Evolutionary conservation across 805 yeast genomes (phyloP).

Genomic region (Suhomyces xylopsoci): DNA sequence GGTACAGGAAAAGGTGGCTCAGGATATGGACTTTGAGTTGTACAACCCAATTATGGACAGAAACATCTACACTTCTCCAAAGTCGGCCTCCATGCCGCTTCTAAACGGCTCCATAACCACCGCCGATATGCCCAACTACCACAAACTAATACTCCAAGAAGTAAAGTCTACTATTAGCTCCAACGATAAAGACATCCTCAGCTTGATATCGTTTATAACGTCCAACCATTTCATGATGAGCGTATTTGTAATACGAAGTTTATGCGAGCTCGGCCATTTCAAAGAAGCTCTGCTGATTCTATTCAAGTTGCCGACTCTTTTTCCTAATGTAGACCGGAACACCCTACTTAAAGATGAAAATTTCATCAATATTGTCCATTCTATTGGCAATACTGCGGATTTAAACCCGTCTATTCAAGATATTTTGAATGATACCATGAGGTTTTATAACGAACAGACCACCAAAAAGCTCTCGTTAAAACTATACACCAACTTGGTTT

Average conservation of each 20-base stretch:
- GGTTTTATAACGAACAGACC: neutral
- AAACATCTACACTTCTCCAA: conserved; percentile 25
- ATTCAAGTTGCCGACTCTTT: conserved; percentile 14
- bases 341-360: conserved; percentile 7
- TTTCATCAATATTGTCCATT: conserved; percentile 7
- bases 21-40: conserved; percentile 1
- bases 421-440: neutral
- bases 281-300: conserved; percentile 26
- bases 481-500: neutral
- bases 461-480: neutral
- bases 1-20: conserved; percentile 4
- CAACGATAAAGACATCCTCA: conserved; percentile 12
- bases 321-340: conserved; percentile 2
- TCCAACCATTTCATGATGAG: conserved; percentile 25
- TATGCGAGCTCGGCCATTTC: conserved; percentile 23
- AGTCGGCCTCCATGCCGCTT: conserved; percentile 19
- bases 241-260: conserved; percentile 23
- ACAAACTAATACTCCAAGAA: conserved; percentile 13
- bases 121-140: conserved; percentile 33
- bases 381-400: neutral
- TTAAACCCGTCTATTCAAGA: neutral
- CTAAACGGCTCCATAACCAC: conserved; percentile 25
- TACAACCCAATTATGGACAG: conserved; percentile 25
- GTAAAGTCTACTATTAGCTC: conserved; percentile 9
- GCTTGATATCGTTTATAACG: conserved; percentile 16